Base-by-base conservation (phyloP, 2,329 filamentous ascomycete genomes). In the Sarocladium brachiariae region DNA sequence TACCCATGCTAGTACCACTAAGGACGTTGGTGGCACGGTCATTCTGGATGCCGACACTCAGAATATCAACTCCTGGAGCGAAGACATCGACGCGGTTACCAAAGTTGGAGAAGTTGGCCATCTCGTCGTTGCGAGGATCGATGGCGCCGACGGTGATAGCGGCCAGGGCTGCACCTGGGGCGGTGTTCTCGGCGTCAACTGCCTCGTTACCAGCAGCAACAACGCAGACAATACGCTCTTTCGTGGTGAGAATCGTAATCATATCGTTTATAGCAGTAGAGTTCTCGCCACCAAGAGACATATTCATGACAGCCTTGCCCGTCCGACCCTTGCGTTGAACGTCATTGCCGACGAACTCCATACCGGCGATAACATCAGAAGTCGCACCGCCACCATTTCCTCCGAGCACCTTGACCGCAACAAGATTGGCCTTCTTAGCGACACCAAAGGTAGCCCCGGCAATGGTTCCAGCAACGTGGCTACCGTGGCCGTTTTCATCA, bases 401-500 rank as follows among this genome's bases (percentile, higher is more conserved):
- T 51, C 73, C 74, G n/a, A 83, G 70, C 7, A 84, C 80, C 71
- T 84, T 84, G 65, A 84, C 78, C 33, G 73, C 77, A 49, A 81
- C 64, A 35, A 83, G 64, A 50, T 68, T 66, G 51, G 72, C 73
- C 50, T 74, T 74, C 68, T 83, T 83, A 58, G 81, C 78, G 4
- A 84, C 79, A 55, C 82, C 82, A 52, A 78, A 84, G 2, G 76
- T 83, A 50, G 67, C 70, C 30, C 80, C 78, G 19, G 70, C 82
- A 38, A 83, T 77, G 14, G 80, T 85, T 21, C 80, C 82, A 9
- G 80, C 74, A 23, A 83, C 79, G 67, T 85, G 83, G 51, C 72
- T 81, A 35, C 82, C 82, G 64, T 85, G 82, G 11, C 81, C 81
- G 58, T 83, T 79, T 56, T 76, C 70, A 50, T 83, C 79, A 3